Percentiles rank a stretch among this genome's conserved stretches.
These are phyloP conservation scores for Obba rivulosa DNA, from an alignment of 768 basidiomycete species.

Conservation along the genomic window DNA sequence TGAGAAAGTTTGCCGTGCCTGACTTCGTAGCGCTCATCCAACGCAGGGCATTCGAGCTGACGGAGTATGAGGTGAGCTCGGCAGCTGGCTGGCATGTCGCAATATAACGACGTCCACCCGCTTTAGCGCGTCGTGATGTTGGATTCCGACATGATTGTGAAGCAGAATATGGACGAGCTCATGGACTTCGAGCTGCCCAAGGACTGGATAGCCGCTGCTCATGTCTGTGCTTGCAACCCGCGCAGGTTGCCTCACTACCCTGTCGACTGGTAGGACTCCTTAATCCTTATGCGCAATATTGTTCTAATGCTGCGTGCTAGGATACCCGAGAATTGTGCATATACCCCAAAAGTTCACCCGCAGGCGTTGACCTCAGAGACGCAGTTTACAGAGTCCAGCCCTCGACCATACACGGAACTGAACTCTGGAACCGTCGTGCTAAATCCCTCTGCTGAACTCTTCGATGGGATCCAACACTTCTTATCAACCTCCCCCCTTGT, in stretches of 20 bases:
- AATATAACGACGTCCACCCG: background rate
- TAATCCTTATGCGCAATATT: background rate
- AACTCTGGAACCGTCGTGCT: constrained; percentile 90
- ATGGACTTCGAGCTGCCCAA: constrained; percentile 44
- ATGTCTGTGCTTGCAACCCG: constrained; percentile 95
- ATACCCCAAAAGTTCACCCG: constrained; percentile 48
- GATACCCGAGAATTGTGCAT: constrained; percentile 89
- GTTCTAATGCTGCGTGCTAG: constrained; percentile 33
- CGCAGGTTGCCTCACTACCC: constrained; percentile 82
- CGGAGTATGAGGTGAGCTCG: constrained; percentile 55
- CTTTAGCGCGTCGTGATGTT: constrained; percentile 69
- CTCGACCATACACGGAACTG: constrained; percentile 75
- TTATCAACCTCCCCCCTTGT: constrained; percentile 53
- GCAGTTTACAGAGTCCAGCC: constrained; percentile 37
- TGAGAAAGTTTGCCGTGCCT: constrained; percentile 13
- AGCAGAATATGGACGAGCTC: constrained; percentile 79
- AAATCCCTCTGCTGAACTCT: constrained; percentile 58
- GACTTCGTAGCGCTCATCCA: background rate
- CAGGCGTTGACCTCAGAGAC: constrained; percentile 43
- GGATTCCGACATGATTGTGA: constrained; percentile 86
- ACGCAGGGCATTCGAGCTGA: constrained; percentile 55
- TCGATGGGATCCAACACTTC: constrained; percentile 48
- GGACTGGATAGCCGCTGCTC: constrained; percentile 81
- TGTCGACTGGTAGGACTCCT: constrained; percentile 60
- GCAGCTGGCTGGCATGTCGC: background rate